These are phyloP conservation scores for Zalaria sp. DNA, from an alignment of 2,329 filamentous ascomycete species.

Conservation along the genomic window DNA sequence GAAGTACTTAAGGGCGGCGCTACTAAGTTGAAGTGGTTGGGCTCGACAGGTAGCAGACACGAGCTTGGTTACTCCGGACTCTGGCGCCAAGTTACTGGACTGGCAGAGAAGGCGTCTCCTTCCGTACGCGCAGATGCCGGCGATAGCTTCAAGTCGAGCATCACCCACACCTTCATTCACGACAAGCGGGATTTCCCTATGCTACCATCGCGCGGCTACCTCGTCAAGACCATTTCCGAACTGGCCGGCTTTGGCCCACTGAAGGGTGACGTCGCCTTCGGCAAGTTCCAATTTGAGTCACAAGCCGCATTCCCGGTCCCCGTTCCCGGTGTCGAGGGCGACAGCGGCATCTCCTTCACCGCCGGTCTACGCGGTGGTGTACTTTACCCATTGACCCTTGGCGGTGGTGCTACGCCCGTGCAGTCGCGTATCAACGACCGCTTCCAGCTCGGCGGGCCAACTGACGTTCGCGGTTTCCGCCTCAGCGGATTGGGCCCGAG, in stretches of 20 bases:
- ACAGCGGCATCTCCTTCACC: conserved; percentile 69
- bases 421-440: conserved; percentile 82
- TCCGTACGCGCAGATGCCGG: conserved; percentile 75
- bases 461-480: conserved; percentile 87
- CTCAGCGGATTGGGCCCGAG: conserved; percentile 78
- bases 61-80: conserved; percentile 66
- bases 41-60: conserved; percentile 45
- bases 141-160: conserved; percentile 76
- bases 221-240: conserved; percentile 64
- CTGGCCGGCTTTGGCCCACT: conserved; percentile 78
- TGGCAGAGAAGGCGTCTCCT: conserved; percentile 62
- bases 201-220: conserved; percentile 69
- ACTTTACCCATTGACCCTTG: conserved; percentile 65
- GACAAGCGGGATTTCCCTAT: conserved; percentile 77
- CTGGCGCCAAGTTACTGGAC: conserved; percentile 79
- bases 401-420: conserved; percentile 38
- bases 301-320: conserved; percentile 62
- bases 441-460: conserved; percentile 87
- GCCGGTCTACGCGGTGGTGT: conserved; percentile 69
- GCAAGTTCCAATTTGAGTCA: conserved; percentile 77
- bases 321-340: conserved; percentile 51
- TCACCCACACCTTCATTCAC: conserved; percentile 66
- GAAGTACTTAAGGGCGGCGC: conserved; percentile 70
- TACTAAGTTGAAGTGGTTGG: conserved; percentile 63
- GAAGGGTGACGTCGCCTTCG: conserved; percentile 83